A percentile compares a stretch with the other conserved stretches of the same genome.
phyloP scores from a whole-genome alignment of 2,329 filamentous ascomycete species.

The Cladophialophora chaetospira region DNA sequence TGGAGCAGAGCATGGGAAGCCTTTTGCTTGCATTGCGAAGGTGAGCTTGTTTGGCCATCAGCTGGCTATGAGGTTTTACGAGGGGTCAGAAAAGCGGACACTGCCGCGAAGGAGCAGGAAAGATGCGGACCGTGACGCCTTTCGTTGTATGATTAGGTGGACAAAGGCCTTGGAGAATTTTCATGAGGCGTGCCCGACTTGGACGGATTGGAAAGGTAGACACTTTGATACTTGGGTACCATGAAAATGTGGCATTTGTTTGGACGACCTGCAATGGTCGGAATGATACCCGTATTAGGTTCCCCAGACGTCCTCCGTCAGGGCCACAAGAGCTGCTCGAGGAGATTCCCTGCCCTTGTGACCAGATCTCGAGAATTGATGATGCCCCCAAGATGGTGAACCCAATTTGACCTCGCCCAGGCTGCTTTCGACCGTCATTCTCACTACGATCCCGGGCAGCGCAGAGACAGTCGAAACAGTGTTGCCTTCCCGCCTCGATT shows the following conservation, averaged over 20 bases:
- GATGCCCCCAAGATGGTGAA: too few species aligned
- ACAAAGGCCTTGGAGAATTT: conserved; percentile 4
- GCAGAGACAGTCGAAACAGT: too few species aligned
- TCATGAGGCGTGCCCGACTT: neutral
- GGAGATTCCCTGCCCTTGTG: too few species aligned
- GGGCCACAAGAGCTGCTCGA: too few species aligned
- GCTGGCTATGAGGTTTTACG: conserved; percentile 20
- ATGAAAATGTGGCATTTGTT: too few species aligned
- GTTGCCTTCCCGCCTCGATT: neutral
- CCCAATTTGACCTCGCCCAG: too few species aligned
- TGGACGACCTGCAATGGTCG: neutral
- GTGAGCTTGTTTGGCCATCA: conserved; percentile 5
- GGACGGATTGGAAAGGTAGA: neutral
- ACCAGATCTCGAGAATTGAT: too few species aligned
- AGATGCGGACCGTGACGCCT: neutral
- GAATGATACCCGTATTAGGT: too few species aligned
- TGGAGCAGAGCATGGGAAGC: conserved; percentile 11
- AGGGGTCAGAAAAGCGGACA: conserved; percentile 7
- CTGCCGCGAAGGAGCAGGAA: neutral
- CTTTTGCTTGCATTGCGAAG: conserved; percentile 11
- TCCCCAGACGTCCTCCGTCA: too few species aligned
- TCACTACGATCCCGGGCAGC: too few species aligned
- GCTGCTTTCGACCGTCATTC: too few species aligned
- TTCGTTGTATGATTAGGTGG: conserved; percentile 19
- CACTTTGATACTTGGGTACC: neutral